Percentiles rank a stretch among this genome's conserved stretches.
These are phyloP conservation scores for Plectosphaerella cucumerina DNA, from an alignment of 2,329 filamentous ascomycete genomes.

Conservation along the genomic window DNA sequence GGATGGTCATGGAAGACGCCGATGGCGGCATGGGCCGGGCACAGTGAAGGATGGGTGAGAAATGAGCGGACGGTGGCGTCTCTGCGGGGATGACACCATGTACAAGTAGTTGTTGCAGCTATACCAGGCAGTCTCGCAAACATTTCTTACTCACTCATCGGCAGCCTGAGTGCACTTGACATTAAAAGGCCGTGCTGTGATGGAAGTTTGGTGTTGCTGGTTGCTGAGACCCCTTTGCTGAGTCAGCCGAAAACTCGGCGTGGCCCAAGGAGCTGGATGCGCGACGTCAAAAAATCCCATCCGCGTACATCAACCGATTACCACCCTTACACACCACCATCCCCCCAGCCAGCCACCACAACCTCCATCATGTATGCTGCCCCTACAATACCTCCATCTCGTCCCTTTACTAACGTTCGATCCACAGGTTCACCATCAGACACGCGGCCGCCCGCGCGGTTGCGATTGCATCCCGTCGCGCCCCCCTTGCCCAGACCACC, in stretches of 20 bases:
- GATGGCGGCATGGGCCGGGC: no score
- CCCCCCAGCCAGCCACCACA: no score
- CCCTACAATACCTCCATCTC: neutral
- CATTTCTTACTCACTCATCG: neutral
- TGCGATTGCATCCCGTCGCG: constrained; percentile 5
- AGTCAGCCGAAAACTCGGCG: neutral
- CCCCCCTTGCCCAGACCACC: neutral
- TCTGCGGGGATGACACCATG: neutral
- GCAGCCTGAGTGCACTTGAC: no score
- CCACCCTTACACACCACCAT: neutral
- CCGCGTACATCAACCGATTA: neutral
- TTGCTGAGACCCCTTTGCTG: neutral
- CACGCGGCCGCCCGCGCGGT: constrained; percentile 9
- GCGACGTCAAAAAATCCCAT: neutral
- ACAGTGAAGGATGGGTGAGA: neutral
- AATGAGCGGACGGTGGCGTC: neutral
- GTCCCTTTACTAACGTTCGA: neutral
- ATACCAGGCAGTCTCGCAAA: neutral
- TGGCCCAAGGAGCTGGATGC: no score
- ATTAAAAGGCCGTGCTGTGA: no score
- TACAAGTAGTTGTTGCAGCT: neutral
- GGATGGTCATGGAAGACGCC: no score
- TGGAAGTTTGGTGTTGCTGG: no score
- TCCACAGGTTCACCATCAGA: constrained; percentile 10
- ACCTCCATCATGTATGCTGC: neutral